A percentile compares a stretch with the other conserved stretches of the same genome.
Evolutionary conservation across 2,329 filamentous ascomycete genomes (phyloP).

Genomic region (Neospermospora avenae): DNA sequence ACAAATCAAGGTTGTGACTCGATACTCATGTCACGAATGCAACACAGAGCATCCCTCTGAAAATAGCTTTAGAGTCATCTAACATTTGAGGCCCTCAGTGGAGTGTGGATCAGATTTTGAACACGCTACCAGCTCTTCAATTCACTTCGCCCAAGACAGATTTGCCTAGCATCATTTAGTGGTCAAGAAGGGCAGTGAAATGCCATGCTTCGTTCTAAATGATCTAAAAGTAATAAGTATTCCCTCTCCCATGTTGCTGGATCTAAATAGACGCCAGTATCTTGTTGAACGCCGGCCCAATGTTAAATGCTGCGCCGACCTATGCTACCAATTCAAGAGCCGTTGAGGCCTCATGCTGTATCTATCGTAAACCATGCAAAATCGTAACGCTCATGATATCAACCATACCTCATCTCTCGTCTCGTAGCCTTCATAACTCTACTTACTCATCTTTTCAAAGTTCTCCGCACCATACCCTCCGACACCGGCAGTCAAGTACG

Average conservation of each 20-base stretch:
- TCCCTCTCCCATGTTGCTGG: neutral
- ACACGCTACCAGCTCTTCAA: too few species aligned
- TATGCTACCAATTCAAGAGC: constrained; percentile 18
- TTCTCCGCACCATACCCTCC: constrained; percentile 59
- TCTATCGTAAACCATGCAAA: constrained; percentile 8
- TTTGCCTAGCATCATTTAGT: too few species aligned
- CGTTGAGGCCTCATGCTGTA: constrained; percentile 25
- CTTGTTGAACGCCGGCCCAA: constrained; percentile 9
- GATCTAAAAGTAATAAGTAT: neutral
- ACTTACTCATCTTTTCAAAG: constrained; percentile 3
- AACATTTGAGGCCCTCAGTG: too few species aligned
- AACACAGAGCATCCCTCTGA: too few species aligned
- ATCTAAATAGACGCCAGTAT: constrained; percentile 9
- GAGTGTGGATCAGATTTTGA: too few species aligned
- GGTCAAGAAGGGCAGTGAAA: too few species aligned
- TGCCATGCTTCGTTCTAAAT: too few species aligned
- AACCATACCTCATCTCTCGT: constrained; percentile 2
- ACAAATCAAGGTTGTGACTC: too few species aligned
- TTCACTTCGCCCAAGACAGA: too few species aligned
- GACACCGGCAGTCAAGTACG: constrained; percentile 53
- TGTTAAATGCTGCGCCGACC: constrained; percentile 30
- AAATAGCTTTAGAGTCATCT: too few species aligned
- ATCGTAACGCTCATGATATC: constrained; percentile 1
- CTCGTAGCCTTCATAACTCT: neutral
- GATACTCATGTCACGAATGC: too few species aligned